Evolutionary conservation across 345 rosid species (phyloP).

Genomic region (Eucalyptus albens): DNA sequence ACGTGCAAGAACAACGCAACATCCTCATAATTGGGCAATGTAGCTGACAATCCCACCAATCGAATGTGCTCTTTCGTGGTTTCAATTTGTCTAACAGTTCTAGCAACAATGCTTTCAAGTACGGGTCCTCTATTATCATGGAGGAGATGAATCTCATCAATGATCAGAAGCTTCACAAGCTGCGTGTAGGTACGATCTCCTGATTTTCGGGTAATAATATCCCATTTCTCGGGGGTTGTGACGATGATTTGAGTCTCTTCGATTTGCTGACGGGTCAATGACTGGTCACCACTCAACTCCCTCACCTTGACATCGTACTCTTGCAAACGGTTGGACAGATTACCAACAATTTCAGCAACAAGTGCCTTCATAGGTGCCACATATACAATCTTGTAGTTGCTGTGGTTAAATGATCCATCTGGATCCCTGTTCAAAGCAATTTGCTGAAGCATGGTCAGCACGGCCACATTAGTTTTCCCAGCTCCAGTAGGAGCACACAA

Average conservation of each 20-base stretch:
- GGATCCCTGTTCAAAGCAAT: constrained; percentile 42
- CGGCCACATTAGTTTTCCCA: constrained; percentile 95
- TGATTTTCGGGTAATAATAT: constrained; percentile 91
- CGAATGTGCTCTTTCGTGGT: constrained; percentile 85
- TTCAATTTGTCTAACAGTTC: constrained; percentile 94
- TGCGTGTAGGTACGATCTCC: constrained; percentile 97
- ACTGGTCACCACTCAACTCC: constrained; percentile 94
- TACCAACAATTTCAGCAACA: constrained; percentile 93
- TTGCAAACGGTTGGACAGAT: constrained; percentile 73
- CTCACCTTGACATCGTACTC: constrained; percentile 62
- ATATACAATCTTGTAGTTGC: constrained; percentile 78
- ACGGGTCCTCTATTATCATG: constrained; percentile 98
- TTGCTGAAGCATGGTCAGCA: constrained; percentile 95
- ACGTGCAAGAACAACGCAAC: constrained; percentile 87
- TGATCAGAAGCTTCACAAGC: constrained; percentile 79
- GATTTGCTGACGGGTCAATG: constrained; percentile 85
- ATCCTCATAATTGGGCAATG: constrained; percentile 89
- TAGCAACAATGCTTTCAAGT: constrained; percentile 95
- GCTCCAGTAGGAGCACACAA: constrained; percentile 99
- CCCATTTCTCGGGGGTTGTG: constrained; percentile 99
- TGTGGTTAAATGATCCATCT: constrained; percentile 69
- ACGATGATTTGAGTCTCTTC: constrained; percentile 96
- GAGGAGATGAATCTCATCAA: constrained; percentile 96
- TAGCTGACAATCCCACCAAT: constrained; percentile 91
- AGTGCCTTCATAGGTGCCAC: constrained; percentile 99